These are phyloP conservation scores for Termitomyces sp. DNA, from an alignment of 768 basidiomycete genomes.

Conservation along the genomic window DNA sequence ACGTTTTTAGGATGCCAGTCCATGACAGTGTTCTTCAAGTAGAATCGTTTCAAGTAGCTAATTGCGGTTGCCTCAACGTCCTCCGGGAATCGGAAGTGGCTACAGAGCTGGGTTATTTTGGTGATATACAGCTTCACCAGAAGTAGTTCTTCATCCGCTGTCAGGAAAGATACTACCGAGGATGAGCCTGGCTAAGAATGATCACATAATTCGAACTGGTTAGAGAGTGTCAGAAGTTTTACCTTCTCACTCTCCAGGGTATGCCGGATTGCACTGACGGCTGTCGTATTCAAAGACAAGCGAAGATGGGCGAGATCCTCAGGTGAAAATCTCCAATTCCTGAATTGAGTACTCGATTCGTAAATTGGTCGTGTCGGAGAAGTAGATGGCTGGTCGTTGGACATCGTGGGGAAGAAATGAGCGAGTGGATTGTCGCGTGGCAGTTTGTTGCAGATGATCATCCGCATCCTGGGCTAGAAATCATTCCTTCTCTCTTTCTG, in stretches of 20 bases:
- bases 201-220: constrained; percentile 13
- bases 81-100: constrained; percentile 83
- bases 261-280: constrained; percentile 70
- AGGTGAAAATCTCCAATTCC: constrained; percentile 86
- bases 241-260: constrained; percentile 84
- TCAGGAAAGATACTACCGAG: constrained; percentile 67
- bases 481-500: too few species aligned
- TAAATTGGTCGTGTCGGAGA: constrained; percentile 45
- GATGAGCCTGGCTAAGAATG: constrained; percentile 67
- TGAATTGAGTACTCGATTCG: constrained; percentile 76
- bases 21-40: constrained; percentile 97
- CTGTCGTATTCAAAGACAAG: constrained; percentile 64
- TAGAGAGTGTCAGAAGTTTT: constrained; percentile 18
- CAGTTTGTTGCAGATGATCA: too few species aligned
- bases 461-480: too few species aligned
- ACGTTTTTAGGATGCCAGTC: constrained; percentile 99
- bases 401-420: constrained; percentile 5
- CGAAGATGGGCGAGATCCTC: constrained; percentile 61
- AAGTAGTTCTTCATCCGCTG: constrained; percentile 78
- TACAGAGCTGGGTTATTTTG: constrained; percentile 83
- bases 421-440: too few species aligned
- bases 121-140: constrained; percentile 87
- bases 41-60: constrained; percentile 93
- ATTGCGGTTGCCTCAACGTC: constrained; percentile 92
- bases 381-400: constrained; percentile 1